Evolutionary conservation across 805 yeast genomes (phyloP).

Genomic region (Saccharomycopsis selenospora): DNA sequence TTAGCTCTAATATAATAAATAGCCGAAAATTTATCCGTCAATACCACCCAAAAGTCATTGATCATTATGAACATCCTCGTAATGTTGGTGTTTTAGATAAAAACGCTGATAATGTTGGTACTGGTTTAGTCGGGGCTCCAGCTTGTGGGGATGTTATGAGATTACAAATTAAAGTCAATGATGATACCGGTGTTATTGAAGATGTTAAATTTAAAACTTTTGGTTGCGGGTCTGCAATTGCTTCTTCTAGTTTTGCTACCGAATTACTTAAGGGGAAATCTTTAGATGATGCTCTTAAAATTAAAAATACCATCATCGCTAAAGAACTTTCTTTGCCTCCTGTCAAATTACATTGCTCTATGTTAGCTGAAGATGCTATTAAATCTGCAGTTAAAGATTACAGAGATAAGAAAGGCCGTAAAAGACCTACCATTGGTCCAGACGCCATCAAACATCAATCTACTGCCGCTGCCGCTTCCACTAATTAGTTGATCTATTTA

Average conservation of each 20-base stretch:
- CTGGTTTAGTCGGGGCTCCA: conserved; percentile 98
- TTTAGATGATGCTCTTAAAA: conserved; percentile 84
- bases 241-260: conserved; percentile 90
- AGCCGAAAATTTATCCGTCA: conserved; percentile 27
- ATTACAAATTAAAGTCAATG: conserved; percentile 88
- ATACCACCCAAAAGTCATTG: conserved; percentile 92
- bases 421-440: conserved; percentile 21
- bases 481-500: conserved; percentile 61
- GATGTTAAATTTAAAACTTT: conserved; percentile 97
- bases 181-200: conserved; percentile 80
- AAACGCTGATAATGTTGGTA: conserved; percentile 70
- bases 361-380: conserved; percentile 98
- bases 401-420: conserved; percentile 59
- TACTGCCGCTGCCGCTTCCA: neutral
- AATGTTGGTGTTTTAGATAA: conserved; percentile 93
- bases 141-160: conserved; percentile 99
- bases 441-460: conserved; percentile 12
- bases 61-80: conserved; percentile 94
- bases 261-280: conserved; percentile 93
- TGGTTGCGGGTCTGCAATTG: conserved; percentile 99
- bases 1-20: no score
- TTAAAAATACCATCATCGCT: conserved; percentile 92
- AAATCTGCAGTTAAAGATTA: conserved; percentile 96
- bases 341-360: conserved; percentile 93
- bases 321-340: conserved; percentile 93